These are phyloP conservation scores for Trichosanthes truncata DNA, from an alignment of 306 rosid species.

Conservation along the genomic window DNA sequence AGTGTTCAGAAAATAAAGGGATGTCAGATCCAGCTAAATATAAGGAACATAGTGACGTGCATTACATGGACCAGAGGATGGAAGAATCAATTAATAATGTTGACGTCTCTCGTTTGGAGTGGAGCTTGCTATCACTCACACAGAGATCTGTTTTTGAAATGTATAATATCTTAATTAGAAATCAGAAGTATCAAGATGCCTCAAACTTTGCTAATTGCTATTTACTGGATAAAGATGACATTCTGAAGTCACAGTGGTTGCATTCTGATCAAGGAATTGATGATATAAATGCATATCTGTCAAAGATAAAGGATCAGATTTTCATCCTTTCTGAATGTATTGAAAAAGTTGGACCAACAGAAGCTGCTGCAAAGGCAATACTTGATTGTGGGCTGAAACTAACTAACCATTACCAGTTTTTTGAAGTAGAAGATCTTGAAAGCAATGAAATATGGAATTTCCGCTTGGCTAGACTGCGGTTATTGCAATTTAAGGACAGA, in stretches of 20 bases:
- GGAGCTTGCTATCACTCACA: constrained; percentile 68
- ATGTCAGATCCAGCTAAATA: constrained; percentile 22
- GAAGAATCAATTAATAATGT: constrained; percentile 39
- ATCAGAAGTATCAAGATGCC: constrained; percentile 61
- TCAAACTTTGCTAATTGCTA: constrained; percentile 62
- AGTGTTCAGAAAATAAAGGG: constrained; percentile 35
- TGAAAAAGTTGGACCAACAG: constrained; percentile 74
- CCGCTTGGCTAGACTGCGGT: constrained; percentile 67
- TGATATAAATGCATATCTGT: constrained; percentile 49
- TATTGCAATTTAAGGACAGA: constrained; percentile 76
- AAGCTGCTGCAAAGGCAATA: constrained; percentile 67
- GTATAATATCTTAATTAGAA: constrained; percentile 53
- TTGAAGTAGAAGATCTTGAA: constrained; percentile 36
- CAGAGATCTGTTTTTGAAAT: constrained; percentile 73
- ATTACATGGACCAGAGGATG: constrained; percentile 37
- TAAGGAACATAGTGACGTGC: constrained; percentile 28
- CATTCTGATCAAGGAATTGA: constrained; percentile 60
- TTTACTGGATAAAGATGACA: constrained; percentile 76
- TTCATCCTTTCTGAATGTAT: constrained; percentile 79
- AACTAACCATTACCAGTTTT: constrained; percentile 60
- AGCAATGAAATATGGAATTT: constrained; percentile 49
- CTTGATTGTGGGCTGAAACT: constrained; percentile 66
- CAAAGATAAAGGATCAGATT: constrained; percentile 56
- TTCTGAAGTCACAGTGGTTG: constrained; percentile 92
- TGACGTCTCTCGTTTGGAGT: constrained; percentile 54